Evolutionary conservation across 73 alveolate species (phyloP).

Genomic region (Paramecium sexaurelia): DNA sequence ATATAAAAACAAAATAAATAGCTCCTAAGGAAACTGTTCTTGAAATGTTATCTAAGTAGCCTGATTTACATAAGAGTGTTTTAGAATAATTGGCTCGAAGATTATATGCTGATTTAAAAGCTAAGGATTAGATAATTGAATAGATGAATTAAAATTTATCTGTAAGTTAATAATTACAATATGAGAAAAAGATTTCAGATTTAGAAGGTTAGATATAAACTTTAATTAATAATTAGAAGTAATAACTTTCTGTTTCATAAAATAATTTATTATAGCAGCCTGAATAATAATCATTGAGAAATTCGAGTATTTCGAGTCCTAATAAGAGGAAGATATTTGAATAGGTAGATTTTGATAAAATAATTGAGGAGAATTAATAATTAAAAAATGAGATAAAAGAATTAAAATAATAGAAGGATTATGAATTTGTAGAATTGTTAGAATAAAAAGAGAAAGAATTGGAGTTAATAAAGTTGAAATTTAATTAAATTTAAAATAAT

Average conservation of each 20-base stretch:
- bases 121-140: not conserved
- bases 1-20: not conserved
- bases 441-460: conserved; percentile 12
- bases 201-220: not conserved
- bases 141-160: not conserved
- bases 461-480: not conserved
- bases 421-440: conserved; percentile 13
- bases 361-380: conserved; percentile 6
- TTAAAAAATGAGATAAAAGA: conserved; percentile 5
- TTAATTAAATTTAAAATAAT: not conserved
- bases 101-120: conserved; percentile 31
- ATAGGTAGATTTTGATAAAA: not conserved
- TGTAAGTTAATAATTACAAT: not conserved
- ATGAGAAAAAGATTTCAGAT: conserved; percentile 26
- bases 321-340: conserved; percentile 32
- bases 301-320: conserved; percentile 45
- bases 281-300: not conserved
- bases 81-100: conserved; percentile 36
- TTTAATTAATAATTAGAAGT: not conserved
- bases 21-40: conserved; percentile 44
- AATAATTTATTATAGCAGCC: not conserved
- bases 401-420: conserved; percentile 5
- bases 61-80: conserved; percentile 35
- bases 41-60: conserved; percentile 24
- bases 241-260: not conserved